Evolutionary conservation across 805 yeast species (phyloP).

Genomic region (Kazachstania bromeliacearum): DNA sequence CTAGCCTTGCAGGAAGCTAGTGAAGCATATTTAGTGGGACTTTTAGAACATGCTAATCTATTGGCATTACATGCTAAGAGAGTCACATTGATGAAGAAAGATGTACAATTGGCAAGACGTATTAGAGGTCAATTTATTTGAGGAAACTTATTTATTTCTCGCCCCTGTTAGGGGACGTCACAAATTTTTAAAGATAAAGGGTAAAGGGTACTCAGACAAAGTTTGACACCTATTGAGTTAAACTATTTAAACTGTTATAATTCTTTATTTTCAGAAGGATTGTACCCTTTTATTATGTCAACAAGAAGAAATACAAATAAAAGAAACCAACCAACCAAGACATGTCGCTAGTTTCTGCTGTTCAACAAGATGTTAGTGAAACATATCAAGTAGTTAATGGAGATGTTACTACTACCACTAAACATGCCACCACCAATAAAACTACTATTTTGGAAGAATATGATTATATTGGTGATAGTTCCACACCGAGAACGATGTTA

Average conservation of each 20-base stretch:
- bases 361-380: no score
- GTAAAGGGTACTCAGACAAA: no score
- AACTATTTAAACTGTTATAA: no score
- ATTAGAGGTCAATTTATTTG: conserved; percentile 46
- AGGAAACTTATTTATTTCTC: background rate
- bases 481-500: conserved; percentile 2
- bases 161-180: no score
- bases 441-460: conserved; percentile 1
- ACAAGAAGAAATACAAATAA: background rate
- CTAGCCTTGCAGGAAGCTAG: conserved; percentile 74
- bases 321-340: background rate
- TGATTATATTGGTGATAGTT: background rate
- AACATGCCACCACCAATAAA: background rate
- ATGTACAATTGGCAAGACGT: conserved; percentile 70
- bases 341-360: background rate
- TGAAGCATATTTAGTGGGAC: conserved; percentile 65
- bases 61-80: conserved; percentile 74
- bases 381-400: no score
- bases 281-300: no score
- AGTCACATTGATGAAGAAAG: conserved; percentile 80
- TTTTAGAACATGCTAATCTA: conserved; percentile 68
- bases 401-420: background rate
- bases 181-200: no score
- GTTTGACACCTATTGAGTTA: no score
- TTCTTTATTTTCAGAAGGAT: background rate